A percentile compares a stretch with the other conserved stretches of the same genome.
Conservation (phyloP, 305 asterid species). For the Salvia sclarea region DNA sequence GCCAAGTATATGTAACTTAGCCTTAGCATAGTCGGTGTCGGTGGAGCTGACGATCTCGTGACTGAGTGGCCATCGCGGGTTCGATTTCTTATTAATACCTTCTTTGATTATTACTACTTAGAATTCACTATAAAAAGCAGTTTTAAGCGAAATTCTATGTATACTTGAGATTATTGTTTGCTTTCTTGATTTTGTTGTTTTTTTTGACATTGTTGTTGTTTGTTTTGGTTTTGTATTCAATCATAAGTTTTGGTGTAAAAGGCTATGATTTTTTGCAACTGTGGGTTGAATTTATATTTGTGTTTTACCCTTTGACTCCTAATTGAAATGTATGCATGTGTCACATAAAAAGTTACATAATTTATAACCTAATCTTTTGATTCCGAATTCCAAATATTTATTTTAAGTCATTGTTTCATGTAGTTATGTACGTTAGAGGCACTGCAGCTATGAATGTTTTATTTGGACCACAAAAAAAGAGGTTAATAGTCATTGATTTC, state of each 20-base stretch:
- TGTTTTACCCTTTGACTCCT: neutral
- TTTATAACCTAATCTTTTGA: too few species aligned
- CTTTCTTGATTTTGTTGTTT: neutral
- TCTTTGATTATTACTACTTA: neutral
- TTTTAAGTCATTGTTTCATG: too few species aligned
- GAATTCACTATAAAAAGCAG: neutral
- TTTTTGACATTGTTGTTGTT: neutral
- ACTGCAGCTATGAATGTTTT: too few species aligned
- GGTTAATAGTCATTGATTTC: neutral
- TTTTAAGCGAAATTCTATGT: neutral
- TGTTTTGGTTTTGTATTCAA: neutral
- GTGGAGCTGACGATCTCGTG: neutral
- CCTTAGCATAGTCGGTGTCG: neutral
- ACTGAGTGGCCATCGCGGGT: neutral
- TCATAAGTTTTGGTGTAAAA: neutral
- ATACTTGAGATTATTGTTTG: neutral
- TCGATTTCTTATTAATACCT: neutral
- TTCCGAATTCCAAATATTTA: too few species aligned
- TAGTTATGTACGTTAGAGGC: too few species aligned
- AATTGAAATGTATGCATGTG: neutral
- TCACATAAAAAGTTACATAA: too few species aligned
- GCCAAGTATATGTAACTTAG: conserved; percentile 48
- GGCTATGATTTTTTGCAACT: too few species aligned
- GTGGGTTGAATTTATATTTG: neutral
- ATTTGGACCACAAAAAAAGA: too few species aligned